Base-by-base conservation (phyloP, 495 filamentous ascomycete genomes). In the Aspergillus ostianus region DNA sequence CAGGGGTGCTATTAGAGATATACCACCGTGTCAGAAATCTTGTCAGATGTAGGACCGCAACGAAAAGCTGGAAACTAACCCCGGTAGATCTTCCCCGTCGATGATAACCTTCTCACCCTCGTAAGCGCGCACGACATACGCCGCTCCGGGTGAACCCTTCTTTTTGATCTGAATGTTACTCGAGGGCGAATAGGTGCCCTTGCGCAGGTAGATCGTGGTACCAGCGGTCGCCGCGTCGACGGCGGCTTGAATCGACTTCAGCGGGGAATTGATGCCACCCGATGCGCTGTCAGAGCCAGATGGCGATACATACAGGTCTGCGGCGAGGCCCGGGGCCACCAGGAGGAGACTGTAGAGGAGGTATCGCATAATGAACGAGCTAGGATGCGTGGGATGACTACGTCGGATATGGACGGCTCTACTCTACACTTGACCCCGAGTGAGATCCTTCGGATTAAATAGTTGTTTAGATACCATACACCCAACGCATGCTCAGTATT, bases 141-240 rank as follows among this genome's bases (percentile, higher is more conserved):
- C 55, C 9, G 55, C 51, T 15, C 55, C 58, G 9, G 63, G 20
- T 4, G 58, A 59, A 19, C 63, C 63, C 18, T 59, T 65, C 47
- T 65, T 65, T 6, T 46, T 59, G 32, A 65, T 65, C 45, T 65
- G 58, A 23, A 65, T 65, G 18, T 65, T 65, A 3, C 55, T 56
- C 23, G 63, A 58, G 10, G 63, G 63, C 41, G 55, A 50, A 44
- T 65, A 65, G 18, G 63, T 65, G 4, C 63, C 63, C 18, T 55
- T 52, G 5, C 63, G 63, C 21, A 65, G 45, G 26, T 65, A 65
- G 47, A 65, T 62, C 0, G 63, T 65, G 10, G 56, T 47, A 1
- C 63, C 63, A 0, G 63, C 32, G 1, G 63, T 59, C 2, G 59
- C 63, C 27, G 56, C 49, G 27, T 65, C 47, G 46, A 65, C 63